A percentile compares a stretch with the other conserved stretches of the same genome.
These are phyloP conservation scores for Aspergillus vadensis DNA, from an alignment of 2,329 filamentous ascomycete species.

Conservation along the genomic window DNA sequence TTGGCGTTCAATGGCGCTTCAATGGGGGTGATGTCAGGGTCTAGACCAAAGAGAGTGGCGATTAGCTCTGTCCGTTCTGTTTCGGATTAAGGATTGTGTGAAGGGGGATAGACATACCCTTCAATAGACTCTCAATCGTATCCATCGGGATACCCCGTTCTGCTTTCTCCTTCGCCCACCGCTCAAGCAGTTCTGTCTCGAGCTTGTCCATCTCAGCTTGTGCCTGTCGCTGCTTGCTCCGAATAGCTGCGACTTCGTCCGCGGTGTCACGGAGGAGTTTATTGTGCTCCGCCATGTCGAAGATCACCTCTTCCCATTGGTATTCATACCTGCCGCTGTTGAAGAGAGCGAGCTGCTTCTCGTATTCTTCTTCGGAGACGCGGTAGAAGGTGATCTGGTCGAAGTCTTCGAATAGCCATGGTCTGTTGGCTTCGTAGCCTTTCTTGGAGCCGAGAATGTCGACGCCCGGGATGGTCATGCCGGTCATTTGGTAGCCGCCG, in stretches of 20 bases:
- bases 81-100: background rate
- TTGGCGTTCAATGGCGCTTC: slow-evolving; percentile 53
- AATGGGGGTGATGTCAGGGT: slow-evolving; percentile 41
- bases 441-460: slow-evolving; percentile 57
- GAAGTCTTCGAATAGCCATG: slow-evolving; percentile 61
- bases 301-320: slow-evolving; percentile 52
- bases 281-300: slow-evolving; percentile 61
- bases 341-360: slow-evolving; percentile 52
- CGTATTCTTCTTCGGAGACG: slow-evolving; percentile 56
- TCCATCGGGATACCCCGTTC: slow-evolving; percentile 54
- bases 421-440: slow-evolving; percentile 49
- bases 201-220: slow-evolving; percentile 49
- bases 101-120: slow-evolving; percentile 37
- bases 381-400: slow-evolving; percentile 59
- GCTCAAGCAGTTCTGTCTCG: slow-evolving; percentile 40
- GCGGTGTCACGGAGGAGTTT: slow-evolving; percentile 48
- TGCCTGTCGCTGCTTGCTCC: slow-evolving; percentile 49
- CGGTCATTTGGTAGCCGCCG: slow-evolving; percentile 59
- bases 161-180: slow-evolving; percentile 46
- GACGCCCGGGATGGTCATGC: slow-evolving; percentile 56
- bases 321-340: slow-evolving; percentile 55
- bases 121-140: slow-evolving; percentile 52
- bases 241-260: slow-evolving; percentile 52
- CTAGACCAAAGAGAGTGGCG: slow-evolving; percentile 15
- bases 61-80: background rate